Base-by-base conservation (phyloP, 1,284 basidiomycete genomes). In the Cronartium ribicola region DNA sequence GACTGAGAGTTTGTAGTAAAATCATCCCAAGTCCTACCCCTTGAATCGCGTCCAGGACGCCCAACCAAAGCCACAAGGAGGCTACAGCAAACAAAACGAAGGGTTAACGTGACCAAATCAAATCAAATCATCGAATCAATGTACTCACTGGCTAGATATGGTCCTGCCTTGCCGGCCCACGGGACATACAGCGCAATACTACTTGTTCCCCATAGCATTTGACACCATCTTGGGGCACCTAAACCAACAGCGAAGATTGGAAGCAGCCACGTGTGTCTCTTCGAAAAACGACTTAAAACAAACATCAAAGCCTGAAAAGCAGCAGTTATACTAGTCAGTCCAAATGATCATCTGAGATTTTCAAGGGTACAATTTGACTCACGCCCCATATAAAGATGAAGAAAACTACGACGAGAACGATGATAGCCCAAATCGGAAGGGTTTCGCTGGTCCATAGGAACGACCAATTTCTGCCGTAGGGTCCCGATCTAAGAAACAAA, bases 11-110 rank as follows among this genome's bases (percentile, higher is more conserved):
- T 86, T 93, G 91, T 20, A 95, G 87, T 17, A 95, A 85, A 80
- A 95, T 94, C 90, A 94, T 91, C 78, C 92, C 92, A 68, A 95
- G 84, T 48, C 92, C 92, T 57, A 94, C 92, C 82, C 92, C 92
- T 81, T 95, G 92, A 59, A 95, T 85, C 44, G 92, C 91, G 81
- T 93, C 92, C 63, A 95, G 84, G 48, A 95, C 92, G 80, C 92
- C 92, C 13, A 95, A 86, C 92, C 92, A 95, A 51, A 95, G 84
- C 92, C 92, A 95, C 43, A 94, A 83, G 41, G 88, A 90, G 41
- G 91, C 86, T 66, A 90, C 90, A 67, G 17, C 79, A 59, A 75
- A 64, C 14, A 37, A 40, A 43, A 40, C 55, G 17, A 5, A 13
- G 39, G 51, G 8, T 51, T 29, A 41, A n/a, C 5, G 8, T 8